Percentiles rank a stretch among this genome's conserved stretches.
Conservation (phyloP, 352 stramenopile genomes). For the Globisporangium megalacanthum region DNA sequence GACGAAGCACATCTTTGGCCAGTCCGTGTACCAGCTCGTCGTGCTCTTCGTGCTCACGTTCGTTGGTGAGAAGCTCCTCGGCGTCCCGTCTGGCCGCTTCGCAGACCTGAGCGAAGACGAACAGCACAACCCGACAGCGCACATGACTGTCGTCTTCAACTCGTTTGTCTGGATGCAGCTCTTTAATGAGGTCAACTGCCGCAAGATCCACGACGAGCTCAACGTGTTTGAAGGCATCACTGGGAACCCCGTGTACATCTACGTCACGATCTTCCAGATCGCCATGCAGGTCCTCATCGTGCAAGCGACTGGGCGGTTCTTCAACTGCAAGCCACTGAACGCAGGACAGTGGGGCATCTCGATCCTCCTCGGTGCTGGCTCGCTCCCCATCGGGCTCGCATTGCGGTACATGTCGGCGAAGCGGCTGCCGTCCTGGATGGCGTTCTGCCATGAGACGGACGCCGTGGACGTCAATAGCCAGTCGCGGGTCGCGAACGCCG, state of each 20-base stretch:
- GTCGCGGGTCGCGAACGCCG: constrained; percentile 22
- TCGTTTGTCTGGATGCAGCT: constrained; percentile 97
- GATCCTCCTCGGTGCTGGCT: constrained; percentile 38
- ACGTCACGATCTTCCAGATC: constrained; percentile 88
- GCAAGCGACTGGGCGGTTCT: constrained; percentile 84
- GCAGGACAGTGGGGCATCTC: constrained; percentile 44
- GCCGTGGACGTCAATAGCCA: constrained; percentile 29
- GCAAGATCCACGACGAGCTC: constrained; percentile 72
- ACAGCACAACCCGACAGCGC: constrained; percentile 58
- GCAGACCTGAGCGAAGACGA: constrained; percentile 25
- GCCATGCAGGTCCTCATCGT: constrained; percentile 94
- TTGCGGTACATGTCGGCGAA: constrained; percentile 52
- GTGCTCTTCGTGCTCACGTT: constrained; percentile 90
- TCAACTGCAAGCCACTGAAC: constrained; percentile 51
- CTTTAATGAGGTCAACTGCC: constrained; percentile 85
- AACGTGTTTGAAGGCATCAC: constrained; percentile 49
- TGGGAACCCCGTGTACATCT: constrained; percentile 91
- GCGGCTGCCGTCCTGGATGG: constrained; percentile 39
- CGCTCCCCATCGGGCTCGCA: constrained; percentile 43
- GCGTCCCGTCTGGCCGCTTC: constrained; percentile 34
- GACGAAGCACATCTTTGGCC: constrained; percentile 94
- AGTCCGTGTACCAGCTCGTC: constrained; percentile 88
- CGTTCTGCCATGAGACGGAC: constrained; percentile 47
- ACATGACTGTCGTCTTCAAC: constrained; percentile 98
- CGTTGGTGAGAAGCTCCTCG: constrained; percentile 41